Base-by-base conservation (phyloP, 148 eudicot genomes). In the Amaranthus hypochondriacus region DNA sequence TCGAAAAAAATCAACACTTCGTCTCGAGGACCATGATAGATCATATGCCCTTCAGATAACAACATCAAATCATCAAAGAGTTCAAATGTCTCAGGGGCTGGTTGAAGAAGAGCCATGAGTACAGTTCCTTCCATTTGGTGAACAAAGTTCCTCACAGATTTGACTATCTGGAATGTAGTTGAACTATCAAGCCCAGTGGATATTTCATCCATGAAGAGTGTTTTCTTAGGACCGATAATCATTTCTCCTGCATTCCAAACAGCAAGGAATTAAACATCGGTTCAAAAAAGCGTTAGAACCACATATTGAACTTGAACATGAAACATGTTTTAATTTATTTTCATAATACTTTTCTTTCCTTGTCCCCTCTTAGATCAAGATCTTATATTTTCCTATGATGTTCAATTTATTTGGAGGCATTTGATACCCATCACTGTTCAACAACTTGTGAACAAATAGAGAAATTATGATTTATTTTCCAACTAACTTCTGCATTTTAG, bases 31-130 rank as follows among this genome's bases (percentile, higher is more conserved):
- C 91, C 97, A 12, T 89, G 91, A 79, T 91, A 91, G 59, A 91
- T 85, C 80, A 87, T 72, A 73, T 87, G 58, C 14, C 97, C 93
- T 59, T 89, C 93, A 44, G 93, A 87, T 47, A 91, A 80, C 80
- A 91, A 59, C 44, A 91, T 73, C 53, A 91, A 81, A 76, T 91
- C 97, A 79, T 91, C 97, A 81, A 91, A 91, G 53, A 89, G 86
- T 48, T 91, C 90, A 73, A 86, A 91, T 48, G 97, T 91, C 84
- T 91, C 97, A 56, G 97, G 97, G n/a, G 93, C 93, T 61, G 97
- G 98, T 83, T 94, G 98, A 74, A 91, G 97, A 79, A 94, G 96
- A 72, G 98, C 91, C 91, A 91, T 88, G 58, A 91, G 67, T 47
- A 88, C 89, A 13, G 98, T 94, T 67, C 83, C 98, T 75, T 93